Evolutionary conservation across 2,329 filamentous ascomycete species (phyloP).

Genomic region (Arthrocladium fulminans): DNA sequence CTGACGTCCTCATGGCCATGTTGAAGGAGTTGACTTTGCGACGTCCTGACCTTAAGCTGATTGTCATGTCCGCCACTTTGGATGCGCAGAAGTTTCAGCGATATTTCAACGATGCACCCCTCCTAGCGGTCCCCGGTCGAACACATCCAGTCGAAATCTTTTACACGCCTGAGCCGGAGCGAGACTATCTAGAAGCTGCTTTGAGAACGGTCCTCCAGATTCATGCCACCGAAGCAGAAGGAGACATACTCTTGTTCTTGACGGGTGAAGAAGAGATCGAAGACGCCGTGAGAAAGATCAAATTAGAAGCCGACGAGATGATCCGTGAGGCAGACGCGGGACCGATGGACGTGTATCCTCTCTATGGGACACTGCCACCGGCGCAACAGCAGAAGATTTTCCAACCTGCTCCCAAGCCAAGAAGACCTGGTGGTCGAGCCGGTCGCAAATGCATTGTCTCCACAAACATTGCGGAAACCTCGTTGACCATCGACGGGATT

Average conservation of each 20-base stretch:
- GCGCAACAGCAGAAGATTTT: constrained; percentile 94
- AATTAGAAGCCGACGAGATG: constrained; percentile 83
- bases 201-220: constrained; percentile 94
- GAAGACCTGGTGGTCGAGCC: constrained; percentile 66
- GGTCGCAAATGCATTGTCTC: constrained; percentile 92
- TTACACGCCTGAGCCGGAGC: constrained; percentile 92
- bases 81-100: constrained; percentile 97
- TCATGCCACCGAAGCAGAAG: constrained; percentile 82
- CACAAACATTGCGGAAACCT: constrained; percentile 97
- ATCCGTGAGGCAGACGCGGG: constrained; percentile 83
- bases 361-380: constrained; percentile 89
- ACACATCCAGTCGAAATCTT: constrained; percentile 97
- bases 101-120: constrained; percentile 90
- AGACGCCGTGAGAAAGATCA: constrained; percentile 87
- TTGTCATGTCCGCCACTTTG: constrained; percentile 97
- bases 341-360: constrained; percentile 79
- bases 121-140: constrained; percentile 87
- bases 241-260: constrained; percentile 87
- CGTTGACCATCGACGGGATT: constrained; percentile 94
- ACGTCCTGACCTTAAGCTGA: constrained; percentile 86
- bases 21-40: constrained; percentile 80
- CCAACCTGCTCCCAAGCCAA: constrained; percentile 69
- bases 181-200: constrained; percentile 93
- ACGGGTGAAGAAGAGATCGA: constrained; percentile 99
- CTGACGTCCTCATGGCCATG: constrained; percentile 93